Percentiles rank a stretch among this genome's conserved stretches.
Conservation (phyloP, 2,329 filamentous ascomycete genomes). For the Hypoxylon sp. region DNA sequence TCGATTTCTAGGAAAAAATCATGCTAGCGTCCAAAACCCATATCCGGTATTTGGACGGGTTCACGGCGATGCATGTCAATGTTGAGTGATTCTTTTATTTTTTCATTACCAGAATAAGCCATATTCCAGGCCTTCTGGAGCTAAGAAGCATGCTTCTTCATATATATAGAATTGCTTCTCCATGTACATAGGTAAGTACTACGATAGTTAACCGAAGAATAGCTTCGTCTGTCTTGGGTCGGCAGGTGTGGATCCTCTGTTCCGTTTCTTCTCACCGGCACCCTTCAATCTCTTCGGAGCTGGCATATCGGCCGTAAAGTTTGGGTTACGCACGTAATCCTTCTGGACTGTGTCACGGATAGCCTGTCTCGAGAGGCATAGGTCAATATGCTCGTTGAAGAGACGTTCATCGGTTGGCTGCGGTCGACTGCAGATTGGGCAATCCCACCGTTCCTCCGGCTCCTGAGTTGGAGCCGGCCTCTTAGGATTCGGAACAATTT, state of each 20-base stretch:
- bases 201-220: conserved; percentile 61
- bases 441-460: conserved; percentile 78
- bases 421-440: conserved; percentile 86
- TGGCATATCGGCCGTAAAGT: conserved; percentile 53
- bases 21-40: not conserved
- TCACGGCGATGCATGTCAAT: not conserved
- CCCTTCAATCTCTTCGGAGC: conserved; percentile 58
- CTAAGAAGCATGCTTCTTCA: not conserved
- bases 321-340: conserved; percentile 52
- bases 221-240: conserved; percentile 59
- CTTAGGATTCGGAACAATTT: conserved; percentile 64
- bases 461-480: conserved; percentile 53
- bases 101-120: not conserved
- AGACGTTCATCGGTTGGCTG: conserved; percentile 80
- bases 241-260: conserved; percentile 34
- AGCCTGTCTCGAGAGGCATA: conserved; percentile 86
- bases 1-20: not conserved
- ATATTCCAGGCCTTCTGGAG: not conserved
- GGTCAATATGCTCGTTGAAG: conserved; percentile 94
- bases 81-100: not conserved
- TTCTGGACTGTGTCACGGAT: conserved; percentile 86
- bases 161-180: not conserved
- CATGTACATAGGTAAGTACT: not conserved
- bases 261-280: conserved; percentile 49
- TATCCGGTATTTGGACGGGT: not conserved